Evolutionary conservation across 495 filamentous ascomycete genomes (phyloP).

Genomic region (Penicillium lividum): DNA sequence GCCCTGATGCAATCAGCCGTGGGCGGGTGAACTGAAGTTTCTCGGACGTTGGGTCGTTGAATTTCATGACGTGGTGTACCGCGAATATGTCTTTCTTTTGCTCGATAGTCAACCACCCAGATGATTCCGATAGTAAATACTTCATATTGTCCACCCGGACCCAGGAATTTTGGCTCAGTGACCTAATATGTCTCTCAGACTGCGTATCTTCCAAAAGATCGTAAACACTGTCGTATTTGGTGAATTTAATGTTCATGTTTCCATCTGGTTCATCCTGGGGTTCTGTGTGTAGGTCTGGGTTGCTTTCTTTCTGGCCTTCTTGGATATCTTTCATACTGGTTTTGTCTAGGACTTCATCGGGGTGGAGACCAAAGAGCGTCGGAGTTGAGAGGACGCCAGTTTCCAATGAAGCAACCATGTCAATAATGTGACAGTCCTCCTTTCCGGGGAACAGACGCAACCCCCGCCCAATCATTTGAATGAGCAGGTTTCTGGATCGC

Average conservation of each 20-base stretch:
- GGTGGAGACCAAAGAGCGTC: constrained; percentile 91
- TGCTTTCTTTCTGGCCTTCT: constrained; percentile 24
- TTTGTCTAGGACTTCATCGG: constrained; percentile 71
- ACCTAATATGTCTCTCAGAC: constrained; percentile 74
- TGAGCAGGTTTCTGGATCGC: constrained; percentile 81
- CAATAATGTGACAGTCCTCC: constrained; percentile 89
- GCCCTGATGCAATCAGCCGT: constrained; percentile 58
- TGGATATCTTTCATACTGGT: constrained; percentile 58
- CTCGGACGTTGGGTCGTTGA: constrained; percentile 26
- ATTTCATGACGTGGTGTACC: constrained; percentile 38
- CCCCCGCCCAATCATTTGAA: constrained; percentile 97
- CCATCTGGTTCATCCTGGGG: constrained; percentile 14
- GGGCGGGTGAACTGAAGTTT: constrained; percentile 57
- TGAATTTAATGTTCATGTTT: constrained; percentile 57
- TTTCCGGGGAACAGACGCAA: constrained; percentile 82
- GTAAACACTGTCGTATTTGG: constrained; percentile 84
- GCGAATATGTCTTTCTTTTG: constrained; percentile 31
- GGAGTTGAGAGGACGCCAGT: constrained; percentile 86
- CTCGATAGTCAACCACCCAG: constrained; percentile 62
- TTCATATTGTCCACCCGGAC: constrained; percentile 65
- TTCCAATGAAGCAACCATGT: constrained; percentile 85
- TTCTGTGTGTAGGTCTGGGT: constrained; percentile 4
- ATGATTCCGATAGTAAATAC: constrained; percentile 61
- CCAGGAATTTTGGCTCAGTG: constrained; percentile 74
- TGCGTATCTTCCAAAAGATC: constrained; percentile 85